These are phyloP conservation scores for Canariomyces notabilis DNA, from an alignment of 2,329 filamentous ascomycete genomes.

Conservation along the genomic window DNA sequence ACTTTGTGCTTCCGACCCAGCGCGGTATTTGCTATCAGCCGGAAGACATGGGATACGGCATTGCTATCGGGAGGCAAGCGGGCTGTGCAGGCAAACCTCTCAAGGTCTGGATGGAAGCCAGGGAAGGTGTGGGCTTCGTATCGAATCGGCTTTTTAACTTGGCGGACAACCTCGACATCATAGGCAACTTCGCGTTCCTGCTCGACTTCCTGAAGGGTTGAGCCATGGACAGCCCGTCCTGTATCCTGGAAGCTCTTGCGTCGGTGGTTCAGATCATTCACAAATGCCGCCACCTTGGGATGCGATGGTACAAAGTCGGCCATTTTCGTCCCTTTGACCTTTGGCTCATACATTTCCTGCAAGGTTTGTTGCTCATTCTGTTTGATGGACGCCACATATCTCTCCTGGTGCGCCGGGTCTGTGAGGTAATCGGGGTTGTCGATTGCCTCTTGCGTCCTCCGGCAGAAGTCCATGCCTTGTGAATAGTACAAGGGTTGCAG, in stretches of 20 bases:
- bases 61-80: conserved; percentile 33
- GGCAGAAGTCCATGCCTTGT: conserved; percentile 58
- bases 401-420: conserved; percentile 29
- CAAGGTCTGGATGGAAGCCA: conserved; percentile 43
- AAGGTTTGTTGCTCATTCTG: conserved; percentile 54
- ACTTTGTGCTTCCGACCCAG: conserved; percentile 34
- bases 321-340: conserved; percentile 21
- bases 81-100: conserved; percentile 42
- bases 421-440: conserved; percentile 39
- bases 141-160: conserved; percentile 43
- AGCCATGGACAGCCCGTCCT: conserved; percentile 41
- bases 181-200: conserved; percentile 55
- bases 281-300: conserved; percentile 23
- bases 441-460: conserved; percentile 45
- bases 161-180: conserved; percentile 53
- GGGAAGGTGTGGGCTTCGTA: conserved; percentile 38
- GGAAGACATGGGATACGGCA: conserved; percentile 39
- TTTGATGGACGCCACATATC: conserved; percentile 41
- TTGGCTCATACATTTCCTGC: conserved; percentile 49
- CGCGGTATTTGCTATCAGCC: conserved; percentile 33
- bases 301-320: conserved; percentile 17
- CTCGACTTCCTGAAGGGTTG: conserved; percentile 55
- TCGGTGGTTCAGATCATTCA: conserved; percentile 31
- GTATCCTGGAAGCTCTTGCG: conserved; percentile 30
- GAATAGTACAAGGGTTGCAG: conserved; percentile 53